A percentile compares a stretch with the other conserved stretches of the same genome.
Evolutionary conservation across 306 rosid genomes (phyloP).

Genomic region (Cicer arietinum): DNA sequence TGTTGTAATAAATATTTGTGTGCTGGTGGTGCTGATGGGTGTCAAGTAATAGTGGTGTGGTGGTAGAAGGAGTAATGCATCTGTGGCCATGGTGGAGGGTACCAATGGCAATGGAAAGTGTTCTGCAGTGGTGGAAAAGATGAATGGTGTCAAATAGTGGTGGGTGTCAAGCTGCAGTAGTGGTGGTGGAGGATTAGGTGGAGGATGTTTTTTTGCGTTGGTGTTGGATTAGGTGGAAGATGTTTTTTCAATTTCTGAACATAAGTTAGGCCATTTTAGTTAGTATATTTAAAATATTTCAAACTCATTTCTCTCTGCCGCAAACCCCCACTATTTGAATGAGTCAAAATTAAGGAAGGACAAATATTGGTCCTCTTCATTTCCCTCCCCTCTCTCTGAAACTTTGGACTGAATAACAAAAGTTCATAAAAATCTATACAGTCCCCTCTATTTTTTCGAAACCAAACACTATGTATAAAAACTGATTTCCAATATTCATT

Average conservation of each 20-base stretch:
- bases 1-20: neutral
- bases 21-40: neutral
- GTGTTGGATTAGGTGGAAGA: neutral
- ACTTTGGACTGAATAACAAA: neutral
- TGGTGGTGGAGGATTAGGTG: neutral
- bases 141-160: neutral
- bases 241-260: neutral
- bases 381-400: neutral
- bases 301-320: neutral
- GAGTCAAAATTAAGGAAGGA: neutral
- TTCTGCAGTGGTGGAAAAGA: neutral
- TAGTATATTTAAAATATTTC: neutral
- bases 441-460: neutral
- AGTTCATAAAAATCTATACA: neutral
- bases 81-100: neutral
- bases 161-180: neutral
- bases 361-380: neutral
- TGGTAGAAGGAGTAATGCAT: neutral
- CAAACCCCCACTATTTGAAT: neutral
- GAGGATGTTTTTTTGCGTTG: neutral
- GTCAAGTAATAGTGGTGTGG: neutral
- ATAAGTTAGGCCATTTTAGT: neutral
- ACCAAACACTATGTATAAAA: slow-evolving; percentile 1
- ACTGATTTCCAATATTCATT: slow-evolving; percentile 1
- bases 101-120: neutral